Evolutionary conservation across 1,139 yeast genomes (phyloP).

Genomic region (Scheffersomyces titani): DNA sequence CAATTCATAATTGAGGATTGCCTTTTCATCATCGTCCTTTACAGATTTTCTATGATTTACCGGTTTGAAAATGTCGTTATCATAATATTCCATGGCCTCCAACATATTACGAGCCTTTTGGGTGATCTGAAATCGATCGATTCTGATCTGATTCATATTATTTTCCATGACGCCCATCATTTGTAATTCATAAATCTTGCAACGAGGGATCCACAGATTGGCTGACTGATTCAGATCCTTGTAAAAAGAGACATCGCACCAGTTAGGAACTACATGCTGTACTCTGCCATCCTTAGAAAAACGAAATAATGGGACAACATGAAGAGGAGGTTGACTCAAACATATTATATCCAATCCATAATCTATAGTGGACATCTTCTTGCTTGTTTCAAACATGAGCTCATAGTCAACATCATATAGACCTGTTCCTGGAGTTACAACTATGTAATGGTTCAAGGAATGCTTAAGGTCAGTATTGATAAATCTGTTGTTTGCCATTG

Average conservation of each 20-base stretch:
- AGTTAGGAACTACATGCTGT: constrained; percentile 83
- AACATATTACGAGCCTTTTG: constrained; percentile 34
- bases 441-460: constrained; percentile 80
- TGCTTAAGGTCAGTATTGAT: constrained; percentile 84
- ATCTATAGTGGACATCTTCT: constrained; percentile 73
- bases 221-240: constrained; percentile 49
- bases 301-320: constrained; percentile 85
- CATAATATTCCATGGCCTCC: constrained; percentile 64
- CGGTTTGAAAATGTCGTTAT: constrained; percentile 50
- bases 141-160: constrained; percentile 66
- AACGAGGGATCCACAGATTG: constrained; percentile 85
- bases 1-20: constrained; percentile 8
- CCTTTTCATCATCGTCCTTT: constrained; percentile 6
- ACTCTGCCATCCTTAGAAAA: constrained; percentile 52
- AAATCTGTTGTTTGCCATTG: constrained; percentile 77
- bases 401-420: constrained; percentile 88
- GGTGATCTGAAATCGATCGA: constrained; percentile 49
- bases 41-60: constrained; percentile 10
- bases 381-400: constrained; percentile 71
- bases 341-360: constrained; percentile 88
- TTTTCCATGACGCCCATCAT: constrained; percentile 99
- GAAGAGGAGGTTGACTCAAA: constrained; percentile 87
- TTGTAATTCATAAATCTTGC: constrained; percentile 91
- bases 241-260: constrained; percentile 95
- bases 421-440: constrained; percentile 92